Base-by-base conservation (phyloP, 257 asterid genomes). In the Gentiana dahurica region DNA sequence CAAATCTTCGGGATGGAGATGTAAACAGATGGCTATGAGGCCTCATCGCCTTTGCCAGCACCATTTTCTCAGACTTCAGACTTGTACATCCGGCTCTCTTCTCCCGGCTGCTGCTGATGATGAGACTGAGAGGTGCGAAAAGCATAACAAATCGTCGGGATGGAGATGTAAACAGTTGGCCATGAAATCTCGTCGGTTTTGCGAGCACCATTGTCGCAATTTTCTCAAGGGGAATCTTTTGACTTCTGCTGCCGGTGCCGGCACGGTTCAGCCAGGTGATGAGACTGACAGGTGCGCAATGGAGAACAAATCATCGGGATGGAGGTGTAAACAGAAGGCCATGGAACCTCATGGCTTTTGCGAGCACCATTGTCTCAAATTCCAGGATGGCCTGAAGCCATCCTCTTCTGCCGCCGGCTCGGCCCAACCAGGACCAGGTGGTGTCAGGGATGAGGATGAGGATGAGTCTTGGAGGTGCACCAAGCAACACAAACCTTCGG, bases 121-220 rank as follows among this genome's bases (percentile, higher is more conserved):
- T 45, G 37, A 57, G 53, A 33, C 41, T 35, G 12, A 12, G 59
- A 55, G 68, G 68, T 61, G 73, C 38, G 12, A n/a, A 13, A 68
- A n/a, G 60, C 37, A 33, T 34, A 62, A 57, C 34, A 36, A 45
- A 10, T 12, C 64, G 46, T 6, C 2, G 4, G 34, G 53, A 24
- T 61, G 73, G 73, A 55, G 64, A 36, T 68, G 73, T 62, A 62
- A 62, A 51, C 53, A 62, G 56, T 44, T 24, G 10, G 60, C 73
- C 11, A 34, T 68, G 63, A 33, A 12, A 1, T 54, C 58, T 12
- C 54, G 43, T 9, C 13, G 37, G 50, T 38, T 47, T 58, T 68
- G 68, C 33, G 64, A 57, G 37, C 73, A 62, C 5, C 11, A 48
- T 6, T 50, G 6, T 0, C 9, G 34, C 50, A 11, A 48, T 44